Evolutionary conservation across 2,329 filamentous ascomycete genomes (phyloP), one percentile per base, ranked within the genome.

Genomic region (Ambrosiella xylebori): DNA sequence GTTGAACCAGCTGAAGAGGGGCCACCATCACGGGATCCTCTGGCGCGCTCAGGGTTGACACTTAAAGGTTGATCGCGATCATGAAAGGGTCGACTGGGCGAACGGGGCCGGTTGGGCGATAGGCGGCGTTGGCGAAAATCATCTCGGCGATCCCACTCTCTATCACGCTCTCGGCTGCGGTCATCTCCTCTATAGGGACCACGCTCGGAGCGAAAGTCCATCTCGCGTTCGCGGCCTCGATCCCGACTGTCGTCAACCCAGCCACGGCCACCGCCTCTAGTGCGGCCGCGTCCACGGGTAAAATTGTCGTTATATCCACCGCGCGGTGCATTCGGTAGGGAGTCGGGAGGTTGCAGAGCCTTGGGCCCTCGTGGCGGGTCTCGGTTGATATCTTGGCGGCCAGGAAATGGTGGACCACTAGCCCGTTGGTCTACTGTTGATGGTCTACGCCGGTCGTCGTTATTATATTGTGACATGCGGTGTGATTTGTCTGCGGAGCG

Each of bases 311-410:
- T 72, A 65, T 84, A 86, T 7, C 79, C 81, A 59, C 82, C 77
- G 49, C 84, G 84, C 59, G 86, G 78, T 12, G 82, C 84, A 37
- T 81, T 82, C 62, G 77, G 79, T n/a, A 80, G 78, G 37, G 79
- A 71, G 61, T 91, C 86, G 61, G 89, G 73, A 3, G 57, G 44
- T 59, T 59, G 57, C n/a, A 56, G 44, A n/a, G 86, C 87, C 68
- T 90, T 88, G 9, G 89, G 88, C 0, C 86, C 89, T 58, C 88
- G 79, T 2, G 89, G 89, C 1, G 86, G 84, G 62, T 94, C 74
- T 37, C 73, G 68, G 67, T 76, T 62, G 63, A 76, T 66, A 64
- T 81, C 78, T 57, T 76, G 74, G 63, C 82, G 75, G 63, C 76
- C 78, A 63, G 77, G 78, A 61, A 86, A 86, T n/a, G 74, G 58